phyloP scores from a whole-genome alignment of 2,329 filamentous ascomycete species.

The Acarospora socialis region DNA sequence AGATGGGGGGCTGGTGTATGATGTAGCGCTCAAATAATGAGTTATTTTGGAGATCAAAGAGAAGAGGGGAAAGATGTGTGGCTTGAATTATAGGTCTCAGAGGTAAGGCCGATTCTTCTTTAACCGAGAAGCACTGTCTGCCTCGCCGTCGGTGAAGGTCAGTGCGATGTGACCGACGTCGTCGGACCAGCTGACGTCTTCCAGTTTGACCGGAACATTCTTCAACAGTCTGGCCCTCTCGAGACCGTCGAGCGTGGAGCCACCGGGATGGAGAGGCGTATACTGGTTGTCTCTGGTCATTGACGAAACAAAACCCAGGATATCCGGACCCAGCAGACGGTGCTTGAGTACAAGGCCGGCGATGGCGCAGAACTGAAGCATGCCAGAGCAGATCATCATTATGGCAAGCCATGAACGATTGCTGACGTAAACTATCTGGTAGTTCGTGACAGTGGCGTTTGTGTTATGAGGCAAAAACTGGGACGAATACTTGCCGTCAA shows the following conservation, averaged over 20 bases:
- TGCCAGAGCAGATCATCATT: neutral
- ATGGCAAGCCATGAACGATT: neutral
- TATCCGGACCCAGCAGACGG: conserved; percentile 1
- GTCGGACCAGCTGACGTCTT: conserved; percentile 13
- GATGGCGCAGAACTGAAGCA: neutral
- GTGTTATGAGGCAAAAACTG: too few species aligned
- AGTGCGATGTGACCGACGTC: conserved; percentile 13
- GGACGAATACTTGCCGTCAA: too few species aligned
- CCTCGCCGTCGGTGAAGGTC: too few species aligned
- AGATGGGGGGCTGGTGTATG: conserved; percentile 7
- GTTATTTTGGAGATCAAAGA: too few species aligned
- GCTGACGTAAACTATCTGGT: neutral
- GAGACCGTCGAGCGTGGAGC: conserved; percentile 14
- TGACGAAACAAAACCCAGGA: conserved; percentile 13
- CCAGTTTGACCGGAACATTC: conserved; percentile 14
- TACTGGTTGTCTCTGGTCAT: conserved; percentile 17
- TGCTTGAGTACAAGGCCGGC: neutral
- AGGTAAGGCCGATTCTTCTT: too few species aligned
- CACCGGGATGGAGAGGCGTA: conserved; percentile 12
- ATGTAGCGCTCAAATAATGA: too few species aligned
- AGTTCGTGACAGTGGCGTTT: neutral
- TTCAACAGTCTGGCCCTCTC: conserved; percentile 13
- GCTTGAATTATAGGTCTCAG: too few species aligned
- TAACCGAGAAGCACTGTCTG: too few species aligned
- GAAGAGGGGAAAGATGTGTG: too few species aligned